These are phyloP conservation scores for Epichloe festucae DNA, from an alignment of 2,329 filamentous ascomycete genomes.

Conservation along the genomic window DNA sequence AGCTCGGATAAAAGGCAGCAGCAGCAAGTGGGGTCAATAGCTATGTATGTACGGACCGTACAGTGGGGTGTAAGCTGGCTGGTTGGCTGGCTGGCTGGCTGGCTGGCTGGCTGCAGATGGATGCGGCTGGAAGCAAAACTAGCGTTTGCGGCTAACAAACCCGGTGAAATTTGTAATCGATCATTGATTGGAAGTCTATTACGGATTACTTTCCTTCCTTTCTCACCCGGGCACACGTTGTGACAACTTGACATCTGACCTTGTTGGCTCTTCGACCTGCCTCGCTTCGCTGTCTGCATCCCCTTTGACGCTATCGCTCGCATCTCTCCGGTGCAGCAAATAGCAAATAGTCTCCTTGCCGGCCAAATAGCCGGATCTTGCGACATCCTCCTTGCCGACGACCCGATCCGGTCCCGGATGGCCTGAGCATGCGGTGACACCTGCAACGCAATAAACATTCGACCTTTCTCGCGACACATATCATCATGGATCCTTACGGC, in stretches of 20 bases:
- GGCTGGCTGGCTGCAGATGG: neutral
- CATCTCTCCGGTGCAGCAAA: neutral
- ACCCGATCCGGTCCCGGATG: conserved; percentile 6
- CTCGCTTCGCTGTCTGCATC: neutral
- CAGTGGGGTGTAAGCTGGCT: too few relatives aligned
- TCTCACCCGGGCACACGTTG: neutral
- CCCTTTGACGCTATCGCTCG: neutral
- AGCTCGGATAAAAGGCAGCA: too few relatives aligned
- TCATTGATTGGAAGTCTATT: neutral
- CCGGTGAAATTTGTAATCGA: neutral
- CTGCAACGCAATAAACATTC: conserved; percentile 9
- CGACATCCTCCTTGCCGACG: conserved; percentile 6
- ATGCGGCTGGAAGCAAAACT: neutral
- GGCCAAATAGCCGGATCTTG: neutral
- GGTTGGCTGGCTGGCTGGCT: too few relatives aligned
- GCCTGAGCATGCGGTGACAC: conserved; percentile 9
- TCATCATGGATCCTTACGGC: conserved; percentile 18
- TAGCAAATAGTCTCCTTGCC: neutral
- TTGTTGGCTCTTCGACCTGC: neutral
- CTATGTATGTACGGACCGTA: too few relatives aligned
- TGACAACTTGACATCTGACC: neutral
- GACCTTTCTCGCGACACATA: conserved; percentile 4
- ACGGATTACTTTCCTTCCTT: neutral
- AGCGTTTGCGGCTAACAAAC: conserved; percentile 8
- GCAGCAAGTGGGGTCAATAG: too few relatives aligned